These are phyloP conservation scores for Nothopassalora personata DNA, from an alignment of 2,329 filamentous ascomycete genomes.

Conservation along the genomic window DNA sequence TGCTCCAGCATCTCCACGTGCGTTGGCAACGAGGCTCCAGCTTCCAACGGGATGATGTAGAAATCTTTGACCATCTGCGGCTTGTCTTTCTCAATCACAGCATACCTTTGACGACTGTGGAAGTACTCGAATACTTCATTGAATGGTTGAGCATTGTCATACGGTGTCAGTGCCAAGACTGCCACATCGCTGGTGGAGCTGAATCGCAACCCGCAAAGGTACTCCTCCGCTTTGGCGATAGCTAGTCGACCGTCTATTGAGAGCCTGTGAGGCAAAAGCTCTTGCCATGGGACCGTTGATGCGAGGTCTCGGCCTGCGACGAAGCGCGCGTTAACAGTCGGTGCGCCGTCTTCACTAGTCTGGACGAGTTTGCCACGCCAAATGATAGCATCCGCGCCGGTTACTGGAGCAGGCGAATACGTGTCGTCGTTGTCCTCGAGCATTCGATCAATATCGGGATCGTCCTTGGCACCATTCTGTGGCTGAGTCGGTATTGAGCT, in stretches of 20 bases:
- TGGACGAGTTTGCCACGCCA: slow-evolving; percentile 66
- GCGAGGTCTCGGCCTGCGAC: slow-evolving; percentile 78
- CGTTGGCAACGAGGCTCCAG: slow-evolving; percentile 66
- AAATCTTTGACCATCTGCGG: slow-evolving; percentile 70
- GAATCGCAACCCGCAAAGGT: slow-evolving; percentile 80
- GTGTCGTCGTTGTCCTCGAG: slow-evolving; percentile 75
- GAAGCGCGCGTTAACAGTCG: slow-evolving; percentile 66
- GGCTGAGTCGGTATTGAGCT: slow-evolving; percentile 25
- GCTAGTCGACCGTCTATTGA: slow-evolving; percentile 75
- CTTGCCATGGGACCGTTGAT: slow-evolving; percentile 62
- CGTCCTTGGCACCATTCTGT: slow-evolving; percentile 57
- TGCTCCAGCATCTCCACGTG: slow-evolving; percentile 87
- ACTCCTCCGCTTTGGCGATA: slow-evolving; percentile 77
- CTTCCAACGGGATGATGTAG: slow-evolving; percentile 80
- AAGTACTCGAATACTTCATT: slow-evolving; percentile 85
- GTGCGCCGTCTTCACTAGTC: slow-evolving; percentile 33
- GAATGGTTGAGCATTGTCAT: slow-evolving; percentile 60
- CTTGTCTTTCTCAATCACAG: slow-evolving; percentile 66
- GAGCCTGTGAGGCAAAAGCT: slow-evolving; percentile 65
- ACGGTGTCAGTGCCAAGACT: slow-evolving; percentile 65
- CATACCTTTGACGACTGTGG: slow-evolving; percentile 71
- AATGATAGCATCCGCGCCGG: slow-evolving; percentile 58
- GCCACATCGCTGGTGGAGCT: slow-evolving; percentile 78
- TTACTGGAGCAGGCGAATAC: slow-evolving; percentile 74
- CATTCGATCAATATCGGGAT: slow-evolving; percentile 85